These are phyloP conservation scores for Lachancea mirantina DNA, from an alignment of 805 yeast genomes.

Conservation along the genomic window DNA sequence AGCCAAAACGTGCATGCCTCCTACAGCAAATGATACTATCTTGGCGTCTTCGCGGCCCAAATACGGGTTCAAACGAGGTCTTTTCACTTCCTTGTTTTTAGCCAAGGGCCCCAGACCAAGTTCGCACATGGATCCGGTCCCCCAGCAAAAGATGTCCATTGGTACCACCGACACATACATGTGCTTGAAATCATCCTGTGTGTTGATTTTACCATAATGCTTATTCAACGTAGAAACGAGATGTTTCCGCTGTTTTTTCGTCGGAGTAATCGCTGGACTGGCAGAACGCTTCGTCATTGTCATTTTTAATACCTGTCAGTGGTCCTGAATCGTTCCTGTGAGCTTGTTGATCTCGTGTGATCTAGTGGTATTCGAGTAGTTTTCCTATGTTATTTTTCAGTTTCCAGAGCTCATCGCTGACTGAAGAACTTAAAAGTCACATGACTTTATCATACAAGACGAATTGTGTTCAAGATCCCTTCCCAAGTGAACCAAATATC, in stretches of 20 bases:
- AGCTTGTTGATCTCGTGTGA: no score
- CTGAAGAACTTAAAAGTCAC: no score
- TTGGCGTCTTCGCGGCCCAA: constrained; percentile 55
- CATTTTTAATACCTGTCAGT: no score
- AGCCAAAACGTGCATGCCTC: constrained; percentile 92
- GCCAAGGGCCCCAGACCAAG: constrained; percentile 96
- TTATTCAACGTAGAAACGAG: constrained; percentile 12
- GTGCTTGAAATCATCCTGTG: constrained; percentile 31
- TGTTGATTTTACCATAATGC: constrained; percentile 18
- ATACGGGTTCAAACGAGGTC: constrained; percentile 87
- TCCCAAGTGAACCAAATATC: no score
- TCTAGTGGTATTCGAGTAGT: no score
- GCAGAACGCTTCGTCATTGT: constrained; percentile 24
- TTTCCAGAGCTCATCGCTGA: no score
- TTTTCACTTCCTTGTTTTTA: constrained; percentile 83
- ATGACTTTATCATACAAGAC: no score
- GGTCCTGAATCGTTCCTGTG: no score
- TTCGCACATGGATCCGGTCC: constrained; percentile 96
- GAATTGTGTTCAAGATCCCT: no score
- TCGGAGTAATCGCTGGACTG: constrained; percentile 8
- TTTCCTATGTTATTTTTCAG: no score
- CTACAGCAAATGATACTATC: constrained; percentile 82
- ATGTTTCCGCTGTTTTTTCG: constrained; percentile 9
- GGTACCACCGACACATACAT: constrained; percentile 32
- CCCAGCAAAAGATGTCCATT: constrained; percentile 86